These are phyloP conservation scores for Fusarium sp. DNA, from an alignment of 2,329 filamentous ascomycete genomes.

Conservation along the genomic window DNA sequence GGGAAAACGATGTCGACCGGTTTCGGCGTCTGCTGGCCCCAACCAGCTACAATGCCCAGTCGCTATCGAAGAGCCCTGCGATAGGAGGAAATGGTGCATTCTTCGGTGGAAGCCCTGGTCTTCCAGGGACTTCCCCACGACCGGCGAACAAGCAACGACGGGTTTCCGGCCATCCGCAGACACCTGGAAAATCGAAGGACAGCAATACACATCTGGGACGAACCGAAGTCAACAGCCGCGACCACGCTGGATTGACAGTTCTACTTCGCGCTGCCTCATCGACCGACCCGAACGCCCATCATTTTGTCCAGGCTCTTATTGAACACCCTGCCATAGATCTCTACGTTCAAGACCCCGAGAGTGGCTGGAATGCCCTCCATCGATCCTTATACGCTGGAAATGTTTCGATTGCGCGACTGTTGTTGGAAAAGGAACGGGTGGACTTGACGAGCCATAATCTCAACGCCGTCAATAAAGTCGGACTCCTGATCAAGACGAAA, in stretches of 20 bases:
- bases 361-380: conserved; percentile 95
- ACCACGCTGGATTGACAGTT: conserved; percentile 82
- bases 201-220: conserved; percentile 55
- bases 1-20: conserved; percentile 96
- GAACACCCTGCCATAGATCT: conserved; percentile 86
- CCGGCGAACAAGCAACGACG: conserved; percentile 60
- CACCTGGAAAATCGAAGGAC: conserved; percentile 55
- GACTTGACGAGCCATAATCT: conserved; percentile 69
- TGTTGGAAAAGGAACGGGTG: conserved; percentile 80
- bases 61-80: conserved; percentile 62
- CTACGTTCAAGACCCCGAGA: conserved; percentile 87
- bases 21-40: conserved; percentile 90
- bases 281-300: conserved; percentile 70
- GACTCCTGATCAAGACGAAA: conserved; percentile 90
- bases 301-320: conserved; percentile 81
- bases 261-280: conserved; percentile 87
- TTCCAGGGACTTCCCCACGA: conserved; percentile 60
- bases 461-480: conserved; percentile 68
- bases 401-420: conserved; percentile 81
- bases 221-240: conserved; percentile 84
- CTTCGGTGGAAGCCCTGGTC: conserved; percentile 52
- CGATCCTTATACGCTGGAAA: conserved; percentile 91
- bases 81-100: conserved; percentile 49
- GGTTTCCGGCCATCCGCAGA: conserved; percentile 59
- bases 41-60: conserved; percentile 67